phyloP scores from a whole-genome alignment of 208 protist genomes.

The Trypanosoma avium region DNA sequence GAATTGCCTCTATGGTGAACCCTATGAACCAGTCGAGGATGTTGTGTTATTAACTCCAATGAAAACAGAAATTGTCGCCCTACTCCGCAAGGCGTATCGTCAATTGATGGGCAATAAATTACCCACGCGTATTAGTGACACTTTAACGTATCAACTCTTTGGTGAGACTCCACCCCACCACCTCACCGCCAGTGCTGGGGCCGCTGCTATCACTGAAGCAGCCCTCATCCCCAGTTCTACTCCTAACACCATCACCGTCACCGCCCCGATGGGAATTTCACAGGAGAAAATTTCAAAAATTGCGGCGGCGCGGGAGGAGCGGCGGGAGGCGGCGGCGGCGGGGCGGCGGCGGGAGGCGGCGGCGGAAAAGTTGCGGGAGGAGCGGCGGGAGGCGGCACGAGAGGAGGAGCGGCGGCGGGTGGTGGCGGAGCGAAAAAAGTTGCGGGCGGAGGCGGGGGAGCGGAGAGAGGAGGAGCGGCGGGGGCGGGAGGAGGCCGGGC shows the following conservation, averaged over 20 bases:
- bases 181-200: slow-evolving; percentile 5
- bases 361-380: slow-evolving; percentile 55
- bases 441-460: slow-evolving; percentile 27
- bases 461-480: background rate
- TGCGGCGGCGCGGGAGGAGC: slow-evolving; percentile 47
- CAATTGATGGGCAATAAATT: slow-evolving; percentile 64
- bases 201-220: slow-evolving; percentile 15
- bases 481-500: slow-evolving; percentile 36
- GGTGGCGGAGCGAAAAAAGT: background rate
- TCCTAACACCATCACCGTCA: slow-evolving; percentile 16
- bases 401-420: slow-evolving; percentile 51
- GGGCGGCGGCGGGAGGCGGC: slow-evolving; percentile 40
- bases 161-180: slow-evolving; percentile 14
- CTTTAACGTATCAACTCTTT: slow-evolving; percentile 24
- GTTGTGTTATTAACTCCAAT: slow-evolving; percentile 55
- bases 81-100: slow-evolving; percentile 53
- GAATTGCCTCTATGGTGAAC: slow-evolving; percentile 51
- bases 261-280: slow-evolving; percentile 45
- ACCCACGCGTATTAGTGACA: slow-evolving; percentile 35
- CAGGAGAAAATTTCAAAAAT: slow-evolving; percentile 39
- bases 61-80: slow-evolving; percentile 69
- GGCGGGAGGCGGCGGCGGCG: slow-evolving; percentile 43
- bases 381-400: slow-evolving; percentile 47
- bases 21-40: slow-evolving; percentile 67
- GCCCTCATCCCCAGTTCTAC: slow-evolving; percentile 3